These are phyloP conservation scores for Nidularia pulvinata DNA, from an alignment of 768 basidiomycete species.

Conservation along the genomic window DNA sequence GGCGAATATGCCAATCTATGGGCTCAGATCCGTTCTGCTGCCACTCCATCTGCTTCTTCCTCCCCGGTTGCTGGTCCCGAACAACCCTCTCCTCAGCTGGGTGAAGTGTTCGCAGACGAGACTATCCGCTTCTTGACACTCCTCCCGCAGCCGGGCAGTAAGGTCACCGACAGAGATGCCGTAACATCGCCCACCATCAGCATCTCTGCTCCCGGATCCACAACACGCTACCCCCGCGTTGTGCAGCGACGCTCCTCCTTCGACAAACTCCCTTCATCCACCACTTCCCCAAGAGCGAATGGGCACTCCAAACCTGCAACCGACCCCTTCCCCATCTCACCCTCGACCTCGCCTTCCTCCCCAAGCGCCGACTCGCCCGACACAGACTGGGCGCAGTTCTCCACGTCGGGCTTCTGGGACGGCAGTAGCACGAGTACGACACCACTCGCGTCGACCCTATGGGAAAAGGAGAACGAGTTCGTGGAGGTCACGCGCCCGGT, in stretches of 20 bases:
- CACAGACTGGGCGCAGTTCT: slow-evolving; percentile 71
- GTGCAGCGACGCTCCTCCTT: background rate
- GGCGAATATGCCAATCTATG: no score
- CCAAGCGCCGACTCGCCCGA: slow-evolving; percentile 21
- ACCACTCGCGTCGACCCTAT: slow-evolving; percentile 58
- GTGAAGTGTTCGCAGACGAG: slow-evolving; percentile 68
- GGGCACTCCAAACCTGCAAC: slow-evolving; percentile 26
- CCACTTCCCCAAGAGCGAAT: slow-evolving; percentile 14
- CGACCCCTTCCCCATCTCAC: slow-evolving; percentile 23
- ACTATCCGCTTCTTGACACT: slow-evolving; percentile 55
- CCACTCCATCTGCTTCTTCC: no score
- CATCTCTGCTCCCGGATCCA: slow-evolving; percentile 1
- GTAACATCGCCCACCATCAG: slow-evolving; percentile 28
- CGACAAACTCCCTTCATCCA: slow-evolving; percentile 10
- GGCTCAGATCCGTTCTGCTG: no score
- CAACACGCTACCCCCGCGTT: background rate
- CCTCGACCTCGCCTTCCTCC: slow-evolving; percentile 18
- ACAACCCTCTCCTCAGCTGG: no score
- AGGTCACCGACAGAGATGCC: slow-evolving; percentile 20
- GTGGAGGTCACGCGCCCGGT: background rate
- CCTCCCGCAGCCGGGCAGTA: slow-evolving; percentile 36
- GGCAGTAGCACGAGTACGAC: slow-evolving; percentile 25
- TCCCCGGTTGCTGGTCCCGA: no score
- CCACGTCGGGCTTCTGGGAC: slow-evolving; percentile 59
- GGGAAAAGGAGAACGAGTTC: slow-evolving; percentile 57